A percentile compares a stretch with the other conserved stretches of the same genome.
Conservation (phyloP, 2,329 filamentous ascomycete genomes). For the Tolypocladium guangdongense region DNA sequence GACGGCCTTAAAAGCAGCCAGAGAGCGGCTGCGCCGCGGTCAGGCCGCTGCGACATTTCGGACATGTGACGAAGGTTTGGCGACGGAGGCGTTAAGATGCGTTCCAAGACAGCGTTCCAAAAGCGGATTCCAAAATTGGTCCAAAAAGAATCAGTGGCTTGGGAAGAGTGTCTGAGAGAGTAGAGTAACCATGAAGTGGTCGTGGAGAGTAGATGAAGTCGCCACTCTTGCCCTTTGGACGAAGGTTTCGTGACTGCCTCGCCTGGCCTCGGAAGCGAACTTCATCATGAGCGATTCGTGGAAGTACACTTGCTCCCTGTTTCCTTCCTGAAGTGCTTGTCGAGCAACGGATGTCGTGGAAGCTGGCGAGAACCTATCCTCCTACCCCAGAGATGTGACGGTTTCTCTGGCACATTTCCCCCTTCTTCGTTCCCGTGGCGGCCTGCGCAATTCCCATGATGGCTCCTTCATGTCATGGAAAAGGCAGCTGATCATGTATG, state of each 20-base stretch:
- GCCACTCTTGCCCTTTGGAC: background rate
- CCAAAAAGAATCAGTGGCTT: slow-evolving; percentile 3
- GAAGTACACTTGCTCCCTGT: background rate
- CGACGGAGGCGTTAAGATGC: slow-evolving; percentile 8
- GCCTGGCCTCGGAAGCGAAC: background rate
- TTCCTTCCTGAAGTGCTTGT: background rate
- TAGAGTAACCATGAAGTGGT: background rate
- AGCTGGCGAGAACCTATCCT: background rate
- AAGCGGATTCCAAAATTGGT: slow-evolving; percentile 11
- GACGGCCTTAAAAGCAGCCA: background rate
- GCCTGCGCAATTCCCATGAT: background rate
- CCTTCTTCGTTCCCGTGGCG: no score
- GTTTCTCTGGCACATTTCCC: background rate
- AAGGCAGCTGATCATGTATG: background rate
- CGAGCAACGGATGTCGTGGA: background rate
- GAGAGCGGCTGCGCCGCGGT: background rate
- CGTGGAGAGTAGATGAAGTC: background rate
- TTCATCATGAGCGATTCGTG: background rate
- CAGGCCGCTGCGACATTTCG: slow-evolving; percentile 1
- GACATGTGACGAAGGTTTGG: background rate
- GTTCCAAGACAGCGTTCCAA: slow-evolving; percentile 15
- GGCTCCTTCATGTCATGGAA: background rate
- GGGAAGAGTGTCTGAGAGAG: background rate
- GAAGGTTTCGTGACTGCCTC: background rate
- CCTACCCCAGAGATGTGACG: background rate